Base-by-base conservation (phyloP, 176 grass and related monocot genomes). In the Bolboschoenus planiculmis region DNA sequence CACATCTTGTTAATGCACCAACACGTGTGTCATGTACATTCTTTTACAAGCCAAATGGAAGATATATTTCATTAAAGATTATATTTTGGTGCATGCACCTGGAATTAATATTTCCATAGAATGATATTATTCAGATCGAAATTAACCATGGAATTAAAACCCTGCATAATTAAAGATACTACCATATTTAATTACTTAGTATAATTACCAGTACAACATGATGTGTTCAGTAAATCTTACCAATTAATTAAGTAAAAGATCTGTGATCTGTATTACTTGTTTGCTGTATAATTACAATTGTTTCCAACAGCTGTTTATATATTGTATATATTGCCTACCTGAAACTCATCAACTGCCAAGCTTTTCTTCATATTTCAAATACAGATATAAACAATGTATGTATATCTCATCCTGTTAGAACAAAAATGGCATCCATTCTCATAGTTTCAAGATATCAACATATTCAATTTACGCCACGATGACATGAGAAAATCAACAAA, bases 21-120 rank as follows among this genome's bases (percentile, higher is more conserved):
- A 20, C 67, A 72, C 37, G 20, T 72, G 37, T 29, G 63, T 66
- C 24, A 10, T 13, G 27, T 64, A 36, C 13, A 34, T 65, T 65
- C n/a, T 44, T 72, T 42, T 23, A 72, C 67, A 72, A 44, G 67
- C 67, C n/a, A 42, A 71, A 71, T 42, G 67, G n/a, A 13, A 72
- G n/a, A 26, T 33, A 33, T 27, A 63, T 31, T 30, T 4, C 3
- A 26, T 46, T 21, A 27, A 73, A 31, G 11, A 31, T 65, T 13
- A 13, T 13, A 24, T 43, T 43, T 71, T 71, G 8, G 9, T 71
- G 37, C n/a, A 24, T 43, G 66, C 18, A 24, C 66, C 36, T 71
- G 66, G 66, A 71, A 43, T 71, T 39, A 40, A 31, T 62, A 43
- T 18, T 36, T 65, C 30, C 13, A 65, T 33, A 14, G 29, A 26